phyloP scores from a whole-genome alignment of 306 rosid genomes.

The Oemleria cerasiformis region DNA sequence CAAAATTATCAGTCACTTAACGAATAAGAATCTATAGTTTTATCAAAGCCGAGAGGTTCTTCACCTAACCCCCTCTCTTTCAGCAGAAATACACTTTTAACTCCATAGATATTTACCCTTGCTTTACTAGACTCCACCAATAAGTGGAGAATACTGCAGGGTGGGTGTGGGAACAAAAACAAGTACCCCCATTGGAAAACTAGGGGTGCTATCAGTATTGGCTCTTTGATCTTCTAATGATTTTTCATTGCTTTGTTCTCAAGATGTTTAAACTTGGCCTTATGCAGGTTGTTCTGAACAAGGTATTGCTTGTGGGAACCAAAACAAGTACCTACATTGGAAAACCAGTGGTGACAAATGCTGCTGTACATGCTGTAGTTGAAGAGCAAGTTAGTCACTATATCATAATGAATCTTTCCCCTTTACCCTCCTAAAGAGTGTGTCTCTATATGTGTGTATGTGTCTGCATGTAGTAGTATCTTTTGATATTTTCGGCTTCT shows the following conservation, averaged over 20 bases:
- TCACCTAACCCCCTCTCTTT: neutral
- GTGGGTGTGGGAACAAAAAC: neutral
- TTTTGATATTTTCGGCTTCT: slow-evolving; percentile 9
- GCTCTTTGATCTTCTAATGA: slow-evolving; percentile 1
- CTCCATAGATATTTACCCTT: neutral
- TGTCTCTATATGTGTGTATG: neutral
- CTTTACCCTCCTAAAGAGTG: neutral
- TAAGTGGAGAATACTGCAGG: neutral
- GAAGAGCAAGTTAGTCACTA: slow-evolving; percentile 76
- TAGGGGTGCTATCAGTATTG: neutral
- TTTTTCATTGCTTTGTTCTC: neutral
- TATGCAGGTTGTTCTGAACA: slow-evolving; percentile 75
- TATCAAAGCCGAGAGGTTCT: neutral
- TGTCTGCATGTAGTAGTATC: neutral
- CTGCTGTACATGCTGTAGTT: slow-evolving; percentile 91
- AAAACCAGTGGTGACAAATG: slow-evolving; percentile 89
- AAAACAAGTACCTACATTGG: slow-evolving; percentile 76
- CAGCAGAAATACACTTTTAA: neutral
- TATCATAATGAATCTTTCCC: slow-evolving; percentile 3
- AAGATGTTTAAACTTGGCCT: slow-evolving; percentile 18
- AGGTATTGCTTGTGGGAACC: slow-evolving; percentile 91
- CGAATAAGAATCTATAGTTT: neutral
- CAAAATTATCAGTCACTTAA: neutral
- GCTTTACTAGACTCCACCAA: neutral
- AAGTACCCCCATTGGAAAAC: neutral